Evolutionary conservation across 441 rosid genomes (phyloP), one percentile per base, ranked within the genome.

Genomic region (Erodium moschatum): DNA sequence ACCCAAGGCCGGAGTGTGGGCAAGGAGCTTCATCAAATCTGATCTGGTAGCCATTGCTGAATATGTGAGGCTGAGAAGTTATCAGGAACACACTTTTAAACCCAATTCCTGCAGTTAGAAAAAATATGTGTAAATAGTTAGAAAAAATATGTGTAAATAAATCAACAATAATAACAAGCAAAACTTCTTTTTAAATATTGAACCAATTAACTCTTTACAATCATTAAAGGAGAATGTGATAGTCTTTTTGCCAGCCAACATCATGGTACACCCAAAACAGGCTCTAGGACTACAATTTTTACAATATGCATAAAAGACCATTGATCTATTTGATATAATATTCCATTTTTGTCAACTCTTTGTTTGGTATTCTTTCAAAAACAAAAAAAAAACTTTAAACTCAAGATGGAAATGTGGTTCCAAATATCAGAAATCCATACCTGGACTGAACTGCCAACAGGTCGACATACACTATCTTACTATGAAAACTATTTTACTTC

Each of bases 61-160:
- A 87, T 13, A 88, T 85, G 76, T 82, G 66, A 0, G 95, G 97
- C 18, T 72, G 83, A 13, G 86, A 67, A 21, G 85, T 81, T 1
- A 90, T 84, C 73, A 87, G 75, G 54, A 90, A 90, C 2, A 87
- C 95, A 80, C 97, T 87, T 78, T 87, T 90, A 70, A 90, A 90
- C 5, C 92, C 95, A 33, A 88, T 87, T 11, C 92, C 92, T 91
- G 84, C 65, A 67, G 0, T 21, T 67, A 50, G 44, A 46, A 20
- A 18, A 3, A 48, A 50, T 4, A 12, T 64, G 6, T 29, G n/a
- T 5, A 50, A 13, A 15, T 50, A 33, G 0, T 21, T 67, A 50
- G 44, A 46, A 20, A 18, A 3, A 48, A 50, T 4, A 12, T 64
- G 6, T 29, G n/a, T 5, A 50, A 13, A 15, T 50, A 33, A 4